Percentiles rank a stretch among this genome's conserved stretches.
Conservation (phyloP, 352 stramenopile species). For the Pythium phragmiticola region DNA sequence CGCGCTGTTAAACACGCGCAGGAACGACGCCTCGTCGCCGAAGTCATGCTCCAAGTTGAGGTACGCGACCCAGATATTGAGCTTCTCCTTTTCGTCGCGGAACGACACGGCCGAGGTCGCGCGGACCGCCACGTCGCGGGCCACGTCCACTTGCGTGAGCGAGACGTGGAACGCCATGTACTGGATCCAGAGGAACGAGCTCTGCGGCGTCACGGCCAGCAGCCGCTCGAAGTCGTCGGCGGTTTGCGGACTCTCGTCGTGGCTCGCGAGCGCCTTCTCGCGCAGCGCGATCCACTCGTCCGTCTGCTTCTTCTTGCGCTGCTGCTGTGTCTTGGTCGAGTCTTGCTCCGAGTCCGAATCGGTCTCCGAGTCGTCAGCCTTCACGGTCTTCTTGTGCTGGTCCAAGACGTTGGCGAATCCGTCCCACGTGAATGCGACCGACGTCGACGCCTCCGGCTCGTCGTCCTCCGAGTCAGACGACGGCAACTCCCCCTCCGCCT, state of each 20-base stretch:
- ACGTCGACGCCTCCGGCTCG: slow-evolving; percentile 28
- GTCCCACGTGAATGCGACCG: slow-evolving; percentile 88
- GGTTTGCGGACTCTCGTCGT: slow-evolving; percentile 90
- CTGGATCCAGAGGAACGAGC: slow-evolving; percentile 96
- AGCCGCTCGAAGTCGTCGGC: slow-evolving; percentile 95
- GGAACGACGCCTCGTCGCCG: slow-evolving; percentile 88
- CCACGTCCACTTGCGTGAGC: slow-evolving; percentile 91
- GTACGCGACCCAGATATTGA: slow-evolving; percentile 96
- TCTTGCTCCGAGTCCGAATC: slow-evolving; percentile 61
- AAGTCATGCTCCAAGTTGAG: slow-evolving; percentile 97
- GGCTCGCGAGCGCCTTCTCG: slow-evolving; percentile 92
- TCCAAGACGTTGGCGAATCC: slow-evolving; percentile 77
- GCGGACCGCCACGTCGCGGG: slow-evolving; percentile 90
- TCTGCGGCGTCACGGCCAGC: slow-evolving; percentile 92
- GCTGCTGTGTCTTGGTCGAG: slow-evolving; percentile 67
- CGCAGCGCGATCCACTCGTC: slow-evolving; percentile 94
- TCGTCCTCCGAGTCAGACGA: slow-evolving; percentile 69
- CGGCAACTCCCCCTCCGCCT: slow-evolving; percentile 30
- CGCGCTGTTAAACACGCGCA: slow-evolving; percentile 90
- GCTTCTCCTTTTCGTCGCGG: slow-evolving; percentile 95
- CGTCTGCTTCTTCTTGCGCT: slow-evolving; percentile 92
- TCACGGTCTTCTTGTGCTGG: slow-evolving; percentile 39
- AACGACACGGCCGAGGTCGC: slow-evolving; percentile 95
- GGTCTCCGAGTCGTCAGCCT: slow-evolving; percentile 28
- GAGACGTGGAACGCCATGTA: slow-evolving; percentile 98